These are phyloP conservation scores for Aspergillus sojae DNA, from an alignment of 2,329 filamentous ascomycete genomes.

Conservation along the genomic window DNA sequence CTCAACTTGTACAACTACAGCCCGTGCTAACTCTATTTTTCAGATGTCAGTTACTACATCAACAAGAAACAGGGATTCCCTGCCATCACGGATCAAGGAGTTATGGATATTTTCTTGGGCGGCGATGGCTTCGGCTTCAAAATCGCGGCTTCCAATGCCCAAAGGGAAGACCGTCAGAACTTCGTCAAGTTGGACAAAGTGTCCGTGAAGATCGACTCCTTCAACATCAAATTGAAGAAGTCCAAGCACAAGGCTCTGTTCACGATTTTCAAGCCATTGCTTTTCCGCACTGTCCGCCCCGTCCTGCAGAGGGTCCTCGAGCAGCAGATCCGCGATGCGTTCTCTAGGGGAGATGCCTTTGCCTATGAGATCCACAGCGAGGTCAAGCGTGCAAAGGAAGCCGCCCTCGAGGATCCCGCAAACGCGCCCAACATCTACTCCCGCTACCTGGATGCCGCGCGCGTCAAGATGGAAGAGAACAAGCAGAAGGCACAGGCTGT, in stretches of 20 bases:
- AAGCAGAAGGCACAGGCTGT: constrained; percentile 73
- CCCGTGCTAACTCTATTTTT: constrained; percentile 12
- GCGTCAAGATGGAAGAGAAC: constrained; percentile 72
- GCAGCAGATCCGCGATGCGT: constrained; percentile 83
- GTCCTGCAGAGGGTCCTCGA: constrained; percentile 85
- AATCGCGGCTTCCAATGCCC: constrained; percentile 80
- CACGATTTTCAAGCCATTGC: constrained; percentile 78
- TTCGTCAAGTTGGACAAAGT: constrained; percentile 96
- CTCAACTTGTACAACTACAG: not conserved
- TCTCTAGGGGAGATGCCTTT: constrained; percentile 72
- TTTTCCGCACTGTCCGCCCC: constrained; percentile 81
- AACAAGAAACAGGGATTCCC: constrained; percentile 95
- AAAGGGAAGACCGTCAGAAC: constrained; percentile 73
- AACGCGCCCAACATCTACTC: constrained; percentile 81
- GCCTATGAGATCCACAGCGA: constrained; percentile 80
- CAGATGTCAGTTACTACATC: constrained; percentile 89
- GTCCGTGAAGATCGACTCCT: constrained; percentile 75
- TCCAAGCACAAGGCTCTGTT: constrained; percentile 95
- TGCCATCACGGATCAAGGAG: constrained; percentile 79
- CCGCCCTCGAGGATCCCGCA: constrained; percentile 69
- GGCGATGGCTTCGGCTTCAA: constrained; percentile 90
- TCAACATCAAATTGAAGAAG: constrained; percentile 88
- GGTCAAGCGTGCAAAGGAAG: constrained; percentile 70
- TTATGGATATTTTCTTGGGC: constrained; percentile 84
- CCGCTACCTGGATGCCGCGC: constrained; percentile 75